Evolutionary conservation across 2,329 filamentous ascomycete species (phyloP), one percentile per base, ranked within the genome.

Genomic region (Pestalotiopsis sp.): DNA sequence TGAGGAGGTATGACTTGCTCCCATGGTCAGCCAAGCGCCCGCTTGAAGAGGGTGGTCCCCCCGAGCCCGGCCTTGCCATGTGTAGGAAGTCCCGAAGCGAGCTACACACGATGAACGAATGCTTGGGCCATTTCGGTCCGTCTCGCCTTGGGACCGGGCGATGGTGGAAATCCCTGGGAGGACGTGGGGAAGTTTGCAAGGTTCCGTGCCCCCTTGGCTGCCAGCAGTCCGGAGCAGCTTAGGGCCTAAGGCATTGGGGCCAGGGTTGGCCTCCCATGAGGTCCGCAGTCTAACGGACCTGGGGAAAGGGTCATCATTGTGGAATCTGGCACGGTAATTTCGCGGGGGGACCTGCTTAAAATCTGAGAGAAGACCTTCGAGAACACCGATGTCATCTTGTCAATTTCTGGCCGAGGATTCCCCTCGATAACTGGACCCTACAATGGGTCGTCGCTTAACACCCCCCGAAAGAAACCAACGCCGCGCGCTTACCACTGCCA

Each of bases 381-480:
- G 24, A 39, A 61, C 30, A 61, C 35, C 58, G 58, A 61, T 61
- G 58, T 61, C 58, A 61, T 61, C 55, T 58, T 20, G 30, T 35
- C 26, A 20, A 35, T 58, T 26, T 58, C 10, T 58, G 56, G 22
- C 56, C 56, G 56, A 58, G 56, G 22, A 58, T 52, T n/a, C 44
- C 20, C 44, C 44, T 52, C 20, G 44, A 52, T 52, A 52, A 52
- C n/a, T 52, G 44, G 44, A 52, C 44, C 44, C 17, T 52, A n/a
- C 17, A 52, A 52, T 52, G 44, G 44, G 44, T 52, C n/a, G 44
- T 52, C 44, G 44, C 44, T 52, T 52, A 52, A 52, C 40, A 48
- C 11, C n/a, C 40, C 13, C 13, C 40, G n/a, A n/a, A 52, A 52
- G 44, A 52, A n/a, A 9, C 44, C 44, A 52, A 20, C n/a, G 20